Evolutionary conservation across 2,329 filamentous ascomycete genomes (phyloP), one percentile per base, ranked within the genome.

Genomic region (Hypoxylon sp.): DNA sequence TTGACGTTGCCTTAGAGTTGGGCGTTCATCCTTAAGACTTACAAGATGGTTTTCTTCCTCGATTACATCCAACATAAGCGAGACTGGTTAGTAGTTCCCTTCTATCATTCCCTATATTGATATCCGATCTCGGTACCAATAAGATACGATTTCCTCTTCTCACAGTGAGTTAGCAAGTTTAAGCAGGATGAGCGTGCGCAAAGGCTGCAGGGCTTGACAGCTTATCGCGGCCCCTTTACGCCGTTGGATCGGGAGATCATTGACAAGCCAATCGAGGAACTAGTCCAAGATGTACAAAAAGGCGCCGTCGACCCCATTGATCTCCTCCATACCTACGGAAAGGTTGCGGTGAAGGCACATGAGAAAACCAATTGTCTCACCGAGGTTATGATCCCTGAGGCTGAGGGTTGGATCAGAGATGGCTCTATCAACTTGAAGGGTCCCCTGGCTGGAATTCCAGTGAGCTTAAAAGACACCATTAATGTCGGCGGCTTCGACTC

Each of bases 341-440:
- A 97, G 80, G 90, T 95, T 19, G 92, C 94, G 0, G 78, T 97
- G 57, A 91, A 90, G 75, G 94, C 93, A 1, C 95, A 98, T 37
- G 86, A 91, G 69, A 91, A 91, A 80, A 97, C 94, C 1, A 98
- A 98, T 79, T 97, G 93, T 76, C 81, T 97, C 11, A 98, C 95
- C 0, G 94, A 98, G 80, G 84, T 98, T 62, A 88, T 98, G 82
- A 86, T 98, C 39, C 85, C 88, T 0, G 90, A 91, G 61, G 93
- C 93, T 0, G 93, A 97, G 80, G 80, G 83, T 59, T 97, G 93
- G 93, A 78, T 88, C 17, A 70, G 76, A 3, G 81, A 86, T 61
- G 84, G 83, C 10, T 84, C 82, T 7, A 83, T 89, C 77, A 94
- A 97, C 77, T 81, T 95, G 32, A 87, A 92, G 74, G 94, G 94